Conservation (phyloP, 345 rosid species). For the Eucalyptus cloeziana region DNA sequence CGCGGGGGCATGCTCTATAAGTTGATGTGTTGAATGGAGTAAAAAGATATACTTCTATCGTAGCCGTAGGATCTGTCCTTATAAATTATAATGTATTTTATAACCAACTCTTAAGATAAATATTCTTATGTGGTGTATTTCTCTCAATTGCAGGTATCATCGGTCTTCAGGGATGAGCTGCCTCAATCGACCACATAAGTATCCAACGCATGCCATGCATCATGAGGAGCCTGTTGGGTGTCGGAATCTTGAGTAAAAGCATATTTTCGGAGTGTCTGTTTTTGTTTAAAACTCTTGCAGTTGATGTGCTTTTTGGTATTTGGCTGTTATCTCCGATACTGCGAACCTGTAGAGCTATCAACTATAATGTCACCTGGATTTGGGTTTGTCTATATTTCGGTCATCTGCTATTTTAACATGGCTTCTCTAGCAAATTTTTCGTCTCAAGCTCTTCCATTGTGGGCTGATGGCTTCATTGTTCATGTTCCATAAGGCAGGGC, state of each 20-base stretch:
- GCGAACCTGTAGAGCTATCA: neutral
- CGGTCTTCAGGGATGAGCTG: slow-evolving; percentile 42
- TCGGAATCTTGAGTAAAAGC: neutral
- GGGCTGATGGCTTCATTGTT: neutral
- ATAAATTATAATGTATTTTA: neutral
- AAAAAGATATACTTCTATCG: neutral
- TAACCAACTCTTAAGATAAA: neutral
- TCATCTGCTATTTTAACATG: neutral
- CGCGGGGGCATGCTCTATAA: neutral
- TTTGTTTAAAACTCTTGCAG: neutral
- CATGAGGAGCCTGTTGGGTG: neutral
- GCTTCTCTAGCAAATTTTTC: neutral
- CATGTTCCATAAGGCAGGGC: neutral
- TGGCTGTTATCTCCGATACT: neutral
- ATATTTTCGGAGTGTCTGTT: neutral
- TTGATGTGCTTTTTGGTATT: neutral
- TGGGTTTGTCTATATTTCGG: neutral
- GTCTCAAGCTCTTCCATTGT: neutral
- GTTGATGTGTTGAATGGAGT: neutral
- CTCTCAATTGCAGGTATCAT: slow-evolving; percentile 27
- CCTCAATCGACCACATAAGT: neutral
- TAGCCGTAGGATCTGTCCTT: neutral
- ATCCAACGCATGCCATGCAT: neutral
- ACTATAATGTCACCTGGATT: neutral
- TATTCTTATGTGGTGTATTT: neutral